Evolutionary conservation across 768 basidiomycete species (phyloP).

Genomic region (Lentinula edodes): DNA sequence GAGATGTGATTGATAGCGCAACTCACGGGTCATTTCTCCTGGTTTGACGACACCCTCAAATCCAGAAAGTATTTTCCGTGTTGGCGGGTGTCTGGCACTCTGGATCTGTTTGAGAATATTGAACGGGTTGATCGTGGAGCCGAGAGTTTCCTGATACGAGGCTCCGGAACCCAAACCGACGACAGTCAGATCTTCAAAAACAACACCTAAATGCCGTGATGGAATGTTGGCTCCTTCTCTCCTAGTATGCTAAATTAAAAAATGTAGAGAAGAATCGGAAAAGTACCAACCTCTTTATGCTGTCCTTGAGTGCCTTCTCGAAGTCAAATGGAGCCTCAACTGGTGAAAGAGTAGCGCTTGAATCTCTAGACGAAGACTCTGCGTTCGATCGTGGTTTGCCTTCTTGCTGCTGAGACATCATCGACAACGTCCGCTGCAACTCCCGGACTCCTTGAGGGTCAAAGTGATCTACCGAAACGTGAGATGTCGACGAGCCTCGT

Average conservation of each 20-base stretch:
- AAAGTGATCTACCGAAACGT: constrained; percentile 43
- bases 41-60: constrained; percentile 63
- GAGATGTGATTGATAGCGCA: background rate
- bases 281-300: constrained; percentile 27
- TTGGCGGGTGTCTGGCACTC: constrained; percentile 49
- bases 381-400: background rate
- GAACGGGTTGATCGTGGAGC: constrained; percentile 54
- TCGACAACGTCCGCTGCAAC: constrained; percentile 32
- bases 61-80: constrained; percentile 55
- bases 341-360: constrained; percentile 18
- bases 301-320: constrained; percentile 25
- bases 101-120: constrained; percentile 38
- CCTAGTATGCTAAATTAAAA: constrained; percentile 22
- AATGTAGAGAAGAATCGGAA: background rate
- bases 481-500: constrained; percentile 18
- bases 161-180: constrained; percentile 53
- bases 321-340: constrained; percentile 28
- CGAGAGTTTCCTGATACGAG: constrained; percentile 53
- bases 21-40: constrained; percentile 76
- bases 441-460: constrained; percentile 45
- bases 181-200: constrained; percentile 54
- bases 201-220: constrained; percentile 52
- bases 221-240: constrained; percentile 43
- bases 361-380: constrained; percentile 16
- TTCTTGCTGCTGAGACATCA: constrained; percentile 13